These are phyloP conservation scores for Gremmenia infestans DNA, from an alignment of 2,329 filamentous ascomycete genomes.

Conservation along the genomic window DNA sequence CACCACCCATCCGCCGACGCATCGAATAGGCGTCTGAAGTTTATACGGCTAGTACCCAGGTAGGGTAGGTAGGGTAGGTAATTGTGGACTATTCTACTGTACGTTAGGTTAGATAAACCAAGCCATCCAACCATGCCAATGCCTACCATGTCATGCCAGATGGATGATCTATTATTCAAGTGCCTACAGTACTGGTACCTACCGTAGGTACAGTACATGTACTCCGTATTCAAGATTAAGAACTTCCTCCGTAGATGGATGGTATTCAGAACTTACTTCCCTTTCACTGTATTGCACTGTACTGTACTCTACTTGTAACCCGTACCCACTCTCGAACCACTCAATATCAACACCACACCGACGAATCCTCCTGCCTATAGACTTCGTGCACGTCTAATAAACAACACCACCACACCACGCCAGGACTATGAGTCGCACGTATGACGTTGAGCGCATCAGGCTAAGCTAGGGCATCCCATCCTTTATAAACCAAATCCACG, in stretches of 20 bases:
- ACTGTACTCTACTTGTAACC: too few relatives aligned
- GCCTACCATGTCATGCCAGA: too few relatives aligned
- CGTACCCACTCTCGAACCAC: too few relatives aligned
- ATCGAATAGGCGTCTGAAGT: slow-evolving; percentile 10
- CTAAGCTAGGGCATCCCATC: not conserved
- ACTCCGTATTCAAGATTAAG: too few relatives aligned
- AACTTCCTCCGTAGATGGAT: too few relatives aligned
- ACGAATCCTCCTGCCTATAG: not conserved
- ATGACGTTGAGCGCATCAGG: slow-evolving; percentile 13
- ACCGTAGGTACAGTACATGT: too few relatives aligned
- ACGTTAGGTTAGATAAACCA: not conserved
- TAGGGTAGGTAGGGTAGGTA: not conserved
- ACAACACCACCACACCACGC: not conserved
- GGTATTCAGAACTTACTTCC: too few relatives aligned
- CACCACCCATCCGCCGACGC: not conserved
- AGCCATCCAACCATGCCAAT: not conserved
- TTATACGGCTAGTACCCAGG: not conserved
- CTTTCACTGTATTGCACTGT: too few relatives aligned
- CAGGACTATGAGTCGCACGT: slow-evolving; percentile 21
- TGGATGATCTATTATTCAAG: too few relatives aligned
- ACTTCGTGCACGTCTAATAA: too few relatives aligned
- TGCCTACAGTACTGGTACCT: too few relatives aligned
- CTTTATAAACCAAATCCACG: not conserved
- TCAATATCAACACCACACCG: too few relatives aligned
- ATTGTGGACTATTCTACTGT: not conserved